A percentile compares a stretch with the other conserved stretches of the same genome.
Conservation (phyloP, 2,329 filamentous ascomycete species). For the Diplodia mutila region DNA sequence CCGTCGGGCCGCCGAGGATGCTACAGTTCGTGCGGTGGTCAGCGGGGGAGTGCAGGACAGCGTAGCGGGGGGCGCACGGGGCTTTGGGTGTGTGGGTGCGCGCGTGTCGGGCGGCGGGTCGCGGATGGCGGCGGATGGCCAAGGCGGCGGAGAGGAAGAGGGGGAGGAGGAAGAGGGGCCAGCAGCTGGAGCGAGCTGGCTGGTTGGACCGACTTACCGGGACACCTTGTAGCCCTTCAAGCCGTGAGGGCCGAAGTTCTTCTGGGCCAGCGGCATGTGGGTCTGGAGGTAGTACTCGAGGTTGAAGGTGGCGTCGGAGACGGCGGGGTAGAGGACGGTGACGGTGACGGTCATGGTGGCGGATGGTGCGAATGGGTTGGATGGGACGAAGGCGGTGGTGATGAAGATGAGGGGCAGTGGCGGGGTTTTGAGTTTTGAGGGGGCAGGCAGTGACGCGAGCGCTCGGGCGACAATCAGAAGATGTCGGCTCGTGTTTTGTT, state of each 20-base stretch:
- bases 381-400: too few relatives aligned
- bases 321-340: constrained; percentile 28
- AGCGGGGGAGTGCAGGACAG: too few relatives aligned
- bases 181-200: too few relatives aligned
- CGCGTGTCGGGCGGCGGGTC: too few relatives aligned
- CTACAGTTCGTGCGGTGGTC: constrained; percentile 11
- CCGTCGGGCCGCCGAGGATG: constrained; percentile 28
- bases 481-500: too few relatives aligned
- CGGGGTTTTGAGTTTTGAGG: neutral
- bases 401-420: neutral
- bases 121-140: neutral
- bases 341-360: constrained; percentile 31
- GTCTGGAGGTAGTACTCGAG: constrained; percentile 45
- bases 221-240: constrained; percentile 34
- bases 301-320: constrained; percentile 40
- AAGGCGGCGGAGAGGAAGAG: too few relatives aligned
- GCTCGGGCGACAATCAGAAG: neutral
- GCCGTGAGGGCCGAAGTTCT: constrained; percentile 37
- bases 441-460: neutral
- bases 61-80: too few relatives aligned
- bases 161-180: neutral
- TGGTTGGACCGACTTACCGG: neutral
- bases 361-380: neutral
- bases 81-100: too few relatives aligned
- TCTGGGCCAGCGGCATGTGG: constrained; percentile 44